Base-by-base conservation (phyloP, 129 eudicot species). In the Erigeron canadensis region DNA sequence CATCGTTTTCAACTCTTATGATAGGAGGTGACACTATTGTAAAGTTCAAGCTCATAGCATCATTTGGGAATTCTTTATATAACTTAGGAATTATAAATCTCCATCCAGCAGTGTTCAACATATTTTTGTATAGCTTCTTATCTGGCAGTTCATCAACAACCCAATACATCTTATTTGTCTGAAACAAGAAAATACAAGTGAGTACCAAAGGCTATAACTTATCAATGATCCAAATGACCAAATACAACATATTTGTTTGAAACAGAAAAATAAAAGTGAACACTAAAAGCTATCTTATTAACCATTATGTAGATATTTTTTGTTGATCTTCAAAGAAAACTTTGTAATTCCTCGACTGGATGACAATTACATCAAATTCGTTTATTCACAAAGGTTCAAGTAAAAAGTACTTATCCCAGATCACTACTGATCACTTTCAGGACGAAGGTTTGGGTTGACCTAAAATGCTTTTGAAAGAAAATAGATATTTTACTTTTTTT, bases 51-150 rank as follows among this genome's bases (percentile, higher is more conserved):
- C 73, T 84, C 96, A 95, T 82, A 71, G 81, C 88, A 75, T 79
- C 84, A 74, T 95, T 81, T 18, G 99, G 96, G 67, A 38, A 95
- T 75, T 71, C 50, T 73, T 83, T 85, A 84, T 95, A 95, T 76
- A 95, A 78, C 81, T 81, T 82, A 13, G 99, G 99, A 77, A 95
- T 50, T 10, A 90, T 80, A 69, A 71, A 84, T 78, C 79, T 88
- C 99, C 99, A 95, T 59, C 76, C 87, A 57, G 97, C 84, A 44
- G 99, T 95, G 91, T 95, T 95, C 82, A 95, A 72, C 34, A 28
- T 28, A 1, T 28, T 28, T 28, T 28, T 28, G 34, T 28, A 28
- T 43, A 90, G 85, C 79, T 89, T 84, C 73, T 90, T 88, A 75
- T 88, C 89, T 46, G 97, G 89, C 39, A 90, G 59, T 62, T 83